Percentiles rank a stretch among this genome's conserved stretches.
These are phyloP conservation scores for Zygoascus bituminiphila DNA, from an alignment of 805 yeast species.

Conservation along the genomic window DNA sequence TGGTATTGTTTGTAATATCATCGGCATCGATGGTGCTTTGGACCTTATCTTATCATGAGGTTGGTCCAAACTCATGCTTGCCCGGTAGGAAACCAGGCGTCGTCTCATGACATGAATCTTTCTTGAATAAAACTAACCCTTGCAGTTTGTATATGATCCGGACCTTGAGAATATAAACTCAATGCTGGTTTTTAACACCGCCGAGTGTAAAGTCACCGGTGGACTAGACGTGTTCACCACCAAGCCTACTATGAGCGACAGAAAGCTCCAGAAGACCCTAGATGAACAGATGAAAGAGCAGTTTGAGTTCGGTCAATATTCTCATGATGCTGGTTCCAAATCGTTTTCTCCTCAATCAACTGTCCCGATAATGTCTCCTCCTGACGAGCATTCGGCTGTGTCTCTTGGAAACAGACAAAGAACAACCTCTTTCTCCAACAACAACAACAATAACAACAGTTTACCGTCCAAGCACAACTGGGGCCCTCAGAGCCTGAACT, in stretches of 20 bases:
- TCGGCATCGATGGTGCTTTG: background rate
- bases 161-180: conserved; percentile 90
- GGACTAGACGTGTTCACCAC: conserved; percentile 93
- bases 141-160: conserved; percentile 80
- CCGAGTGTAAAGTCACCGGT: conserved; percentile 71
- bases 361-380: conserved; percentile 22
- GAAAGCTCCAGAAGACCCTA: conserved; percentile 78
- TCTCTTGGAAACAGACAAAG: background rate
- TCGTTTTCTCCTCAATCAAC: conserved; percentile 21
- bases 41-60: background rate
- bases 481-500: background rate
- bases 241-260: conserved; percentile 83
- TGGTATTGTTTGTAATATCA: no score
- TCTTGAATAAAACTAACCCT: no score
- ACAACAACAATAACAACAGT: background rate
- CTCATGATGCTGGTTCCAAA: conserved; percentile 12
- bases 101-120: no score
- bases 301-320: conserved; percentile 15
- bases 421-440: background rate
- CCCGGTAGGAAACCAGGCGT: background rate
- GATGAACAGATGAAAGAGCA: conserved; percentile 53
- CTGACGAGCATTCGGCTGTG: conserved; percentile 8
- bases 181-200: conserved; percentile 68
- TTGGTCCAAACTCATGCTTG: background rate
- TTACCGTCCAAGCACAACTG: background rate